phyloP scores from a whole-genome alignment of 2,329 filamentous ascomycete species.

The Claviceps sorghi region DNA sequence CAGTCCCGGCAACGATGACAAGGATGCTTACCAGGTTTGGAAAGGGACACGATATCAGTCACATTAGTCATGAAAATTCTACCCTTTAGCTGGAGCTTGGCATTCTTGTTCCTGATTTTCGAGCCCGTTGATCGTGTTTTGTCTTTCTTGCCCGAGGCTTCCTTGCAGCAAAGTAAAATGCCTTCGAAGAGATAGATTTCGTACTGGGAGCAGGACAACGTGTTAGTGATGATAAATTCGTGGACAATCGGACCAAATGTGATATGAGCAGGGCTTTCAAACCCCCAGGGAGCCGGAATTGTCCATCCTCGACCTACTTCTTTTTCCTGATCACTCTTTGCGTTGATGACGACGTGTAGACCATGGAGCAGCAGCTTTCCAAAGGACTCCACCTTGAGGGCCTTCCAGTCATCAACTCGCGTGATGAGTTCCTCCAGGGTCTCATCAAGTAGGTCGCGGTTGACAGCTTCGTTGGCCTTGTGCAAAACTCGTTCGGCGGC shows the following conservation, averaged over 20 bases:
- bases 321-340: conserved; percentile 78
- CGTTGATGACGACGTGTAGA: conserved; percentile 81
- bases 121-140: conserved; percentile 41
- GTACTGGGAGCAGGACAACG: conserved; percentile 43
- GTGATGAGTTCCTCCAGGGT: conserved; percentile 67
- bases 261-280: too few species aligned
- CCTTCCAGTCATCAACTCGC: conserved; percentile 95
- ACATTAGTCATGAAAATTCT: conserved; percentile 99
- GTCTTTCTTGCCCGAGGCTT: conserved; percentile 64
- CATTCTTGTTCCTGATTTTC: conserved; percentile 49
- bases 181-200: conserved; percentile 95
- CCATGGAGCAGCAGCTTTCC: conserved; percentile 79
- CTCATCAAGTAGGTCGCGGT: conserved; percentile 70
- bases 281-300: background rate
- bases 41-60: conserved; percentile 77
- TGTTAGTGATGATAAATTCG: background rate
- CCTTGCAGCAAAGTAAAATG: conserved; percentile 94
- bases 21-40: conserved; percentile 59
- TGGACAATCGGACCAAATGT: background rate
- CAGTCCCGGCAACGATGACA: conserved; percentile 31
- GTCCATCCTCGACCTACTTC: conserved; percentile 43
- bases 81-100: conserved; percentile 86
- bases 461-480: conserved; percentile 81
- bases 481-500: conserved; percentile 69
- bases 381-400: conserved; percentile 78